phyloP scores from a whole-genome alignment of 2,329 filamentous ascomycete species.

The Neurospora sp. region DNA sequence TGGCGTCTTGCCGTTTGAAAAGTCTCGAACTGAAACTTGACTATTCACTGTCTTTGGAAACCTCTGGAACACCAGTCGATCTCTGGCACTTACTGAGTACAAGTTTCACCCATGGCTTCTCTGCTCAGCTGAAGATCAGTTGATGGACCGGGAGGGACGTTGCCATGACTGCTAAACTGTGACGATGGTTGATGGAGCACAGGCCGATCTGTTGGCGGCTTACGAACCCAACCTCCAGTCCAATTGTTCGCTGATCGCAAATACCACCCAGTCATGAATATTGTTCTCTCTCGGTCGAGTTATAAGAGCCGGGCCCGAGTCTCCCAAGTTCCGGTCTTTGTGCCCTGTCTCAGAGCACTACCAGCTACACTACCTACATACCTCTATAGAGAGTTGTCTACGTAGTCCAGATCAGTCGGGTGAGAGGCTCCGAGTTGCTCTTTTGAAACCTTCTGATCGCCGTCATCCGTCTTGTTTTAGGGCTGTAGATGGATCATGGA shows the following conservation, averaged over 20 bases:
- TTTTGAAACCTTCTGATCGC: background rate
- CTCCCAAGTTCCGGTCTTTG: background rate
- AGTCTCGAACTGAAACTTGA: background rate
- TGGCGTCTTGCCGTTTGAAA: background rate
- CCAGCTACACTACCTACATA: background rate
- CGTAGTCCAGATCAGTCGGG: background rate
- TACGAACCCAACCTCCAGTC: background rate
- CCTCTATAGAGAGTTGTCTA: background rate
- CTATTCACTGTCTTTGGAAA: background rate
- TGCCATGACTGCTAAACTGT: background rate
- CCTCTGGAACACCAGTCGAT: background rate
- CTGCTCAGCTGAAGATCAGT: background rate
- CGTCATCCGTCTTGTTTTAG: background rate
- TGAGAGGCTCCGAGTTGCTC: background rate
- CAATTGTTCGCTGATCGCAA: background rate
- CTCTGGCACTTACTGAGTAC: background rate
- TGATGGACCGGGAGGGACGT: background rate
- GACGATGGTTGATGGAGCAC: background rate
- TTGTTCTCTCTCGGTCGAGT: background rate
- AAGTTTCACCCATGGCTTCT: background rate
- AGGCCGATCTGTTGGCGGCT: background rate
- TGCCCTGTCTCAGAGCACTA: background rate
- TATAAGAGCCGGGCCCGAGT: background rate
- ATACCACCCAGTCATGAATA: background rate
- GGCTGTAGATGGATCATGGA: background rate